Evolutionary conservation across 139 green algal genomes (phyloP).

Genomic region (Picochlorum sp.): DNA sequence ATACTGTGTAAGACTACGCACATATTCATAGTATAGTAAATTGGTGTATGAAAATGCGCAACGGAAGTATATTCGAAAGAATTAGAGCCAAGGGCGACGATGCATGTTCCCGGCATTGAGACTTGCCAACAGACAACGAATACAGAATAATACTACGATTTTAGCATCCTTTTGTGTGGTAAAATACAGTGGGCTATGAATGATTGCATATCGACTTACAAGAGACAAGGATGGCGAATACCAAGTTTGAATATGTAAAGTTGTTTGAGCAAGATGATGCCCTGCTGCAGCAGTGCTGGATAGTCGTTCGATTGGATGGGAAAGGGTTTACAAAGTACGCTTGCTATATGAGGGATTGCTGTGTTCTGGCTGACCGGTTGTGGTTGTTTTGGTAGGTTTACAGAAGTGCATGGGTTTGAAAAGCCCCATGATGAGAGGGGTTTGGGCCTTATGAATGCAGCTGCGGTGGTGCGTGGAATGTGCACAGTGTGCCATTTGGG

Average conservation of each 20-base stretch:
- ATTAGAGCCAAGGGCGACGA: too few species aligned
- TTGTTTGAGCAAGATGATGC: conserved; percentile 63
- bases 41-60: too few species aligned
- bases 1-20: too few species aligned
- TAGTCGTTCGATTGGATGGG: conserved; percentile 79
- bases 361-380: not conserved
- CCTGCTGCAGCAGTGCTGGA: conserved; percentile 71
- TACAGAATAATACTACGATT: too few species aligned
- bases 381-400: conserved; percentile 52
- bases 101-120: too few species aligned
- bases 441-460: conserved; percentile 71
- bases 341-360: not conserved
- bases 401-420: conserved; percentile 60
- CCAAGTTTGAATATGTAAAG: conserved; percentile 77
- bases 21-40: too few species aligned
- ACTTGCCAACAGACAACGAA: too few species aligned
- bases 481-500: not conserved
- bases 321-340: conserved; percentile 82
- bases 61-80: too few species aligned
- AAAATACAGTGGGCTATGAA: too few species aligned
- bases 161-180: too few species aligned
- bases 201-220: too few species aligned
- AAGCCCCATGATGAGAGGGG: conserved; percentile 76
- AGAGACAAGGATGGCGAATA: conserved; percentile 48
- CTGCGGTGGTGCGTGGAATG: conserved; percentile 35